A percentile compares a stretch with the other conserved stretches of the same genome.
These are phyloP conservation scores for Malassezia dermatis DNA, from an alignment of 1,284 basidiomycete genomes.

Conservation along the genomic window DNA sequence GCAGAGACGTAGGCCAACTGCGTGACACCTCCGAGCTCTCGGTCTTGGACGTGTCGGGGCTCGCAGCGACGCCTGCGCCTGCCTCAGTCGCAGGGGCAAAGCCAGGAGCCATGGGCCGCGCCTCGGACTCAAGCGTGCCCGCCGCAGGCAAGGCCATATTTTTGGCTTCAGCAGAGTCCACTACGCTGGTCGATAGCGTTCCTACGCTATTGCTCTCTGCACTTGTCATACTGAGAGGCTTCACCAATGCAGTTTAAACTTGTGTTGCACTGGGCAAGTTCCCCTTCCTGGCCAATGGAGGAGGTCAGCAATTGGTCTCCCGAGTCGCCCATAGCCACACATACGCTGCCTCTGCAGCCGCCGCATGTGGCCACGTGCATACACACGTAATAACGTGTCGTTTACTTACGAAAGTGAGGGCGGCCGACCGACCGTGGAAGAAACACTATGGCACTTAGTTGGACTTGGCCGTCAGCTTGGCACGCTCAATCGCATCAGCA, in stretches of 20 bases:
- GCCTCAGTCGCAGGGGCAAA: not conserved
- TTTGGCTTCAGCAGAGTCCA: not conserved
- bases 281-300: constrained; percentile 13
- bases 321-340: not conserved
- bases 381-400: not conserved
- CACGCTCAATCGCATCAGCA: constrained; percentile 40
- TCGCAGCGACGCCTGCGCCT: not conserved
- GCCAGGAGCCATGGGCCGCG: not conserved
- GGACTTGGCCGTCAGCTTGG: constrained; percentile 39
- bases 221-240: not conserved
- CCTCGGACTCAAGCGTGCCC: not conserved
- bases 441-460: not conserved
- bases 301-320: not conserved
- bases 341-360: not conserved
- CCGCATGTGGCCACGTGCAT: not conserved
- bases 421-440: too few relatives aligned
- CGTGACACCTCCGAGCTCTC: not conserved
- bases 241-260: not conserved
- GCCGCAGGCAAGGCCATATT: not conserved
- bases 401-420: not conserved
- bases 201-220: constrained; percentile 1
- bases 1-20: constrained; percentile 1
- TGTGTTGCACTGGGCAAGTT: not conserved
- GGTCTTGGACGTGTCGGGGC: constrained; percentile 1
- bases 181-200: not conserved